phyloP scores from a whole-genome alignment of 192 early-diverging fungal genomes.

The Neocallimastix lanati region DNA sequence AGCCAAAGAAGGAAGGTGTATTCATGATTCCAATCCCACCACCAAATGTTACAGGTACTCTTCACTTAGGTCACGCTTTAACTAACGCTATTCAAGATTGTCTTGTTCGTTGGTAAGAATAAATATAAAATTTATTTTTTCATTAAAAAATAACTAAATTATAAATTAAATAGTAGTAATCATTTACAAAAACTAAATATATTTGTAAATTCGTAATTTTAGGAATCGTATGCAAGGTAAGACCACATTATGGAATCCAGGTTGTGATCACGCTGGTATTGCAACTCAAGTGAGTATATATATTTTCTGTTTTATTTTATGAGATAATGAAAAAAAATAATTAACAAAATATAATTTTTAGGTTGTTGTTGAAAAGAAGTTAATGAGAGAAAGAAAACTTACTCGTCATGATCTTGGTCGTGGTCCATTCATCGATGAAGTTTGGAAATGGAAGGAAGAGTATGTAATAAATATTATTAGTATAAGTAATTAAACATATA shows the following conservation, averaged over 20 bases:
- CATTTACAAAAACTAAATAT: no score
- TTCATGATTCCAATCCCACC: slow-evolving; percentile 93
- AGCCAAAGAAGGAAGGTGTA: slow-evolving; percentile 49
- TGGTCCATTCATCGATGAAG: slow-evolving; percentile 66
- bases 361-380: slow-evolving; percentile 85
- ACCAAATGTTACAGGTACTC: slow-evolving; percentile 94
- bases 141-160: no score
- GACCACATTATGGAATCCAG: slow-evolving; percentile 83
- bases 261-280: slow-evolving; percentile 93
- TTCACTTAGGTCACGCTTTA: slow-evolving; percentile 88
- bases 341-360: not conserved
- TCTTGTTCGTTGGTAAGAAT: slow-evolving; percentile 63
- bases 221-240: slow-evolving; percentile 90
- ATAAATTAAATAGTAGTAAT: no score
- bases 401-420: slow-evolving; percentile 89
- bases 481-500: no score
- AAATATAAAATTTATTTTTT: no score
- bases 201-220: not conserved
- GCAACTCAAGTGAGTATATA: slow-evolving; percentile 54
- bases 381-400: slow-evolving; percentile 63
- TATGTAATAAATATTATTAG: slow-evolving; percentile 43
- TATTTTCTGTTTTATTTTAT: no score
- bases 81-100: slow-evolving; percentile 88
- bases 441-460: slow-evolving; percentile 91
- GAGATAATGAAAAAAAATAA: no score